A percentile compares a stretch with the other conserved stretches of the same genome.
These are phyloP conservation scores for Baorangia bicolor DNA, from an alignment of 768 basidiomycete genomes.

Conservation along the genomic window DNA sequence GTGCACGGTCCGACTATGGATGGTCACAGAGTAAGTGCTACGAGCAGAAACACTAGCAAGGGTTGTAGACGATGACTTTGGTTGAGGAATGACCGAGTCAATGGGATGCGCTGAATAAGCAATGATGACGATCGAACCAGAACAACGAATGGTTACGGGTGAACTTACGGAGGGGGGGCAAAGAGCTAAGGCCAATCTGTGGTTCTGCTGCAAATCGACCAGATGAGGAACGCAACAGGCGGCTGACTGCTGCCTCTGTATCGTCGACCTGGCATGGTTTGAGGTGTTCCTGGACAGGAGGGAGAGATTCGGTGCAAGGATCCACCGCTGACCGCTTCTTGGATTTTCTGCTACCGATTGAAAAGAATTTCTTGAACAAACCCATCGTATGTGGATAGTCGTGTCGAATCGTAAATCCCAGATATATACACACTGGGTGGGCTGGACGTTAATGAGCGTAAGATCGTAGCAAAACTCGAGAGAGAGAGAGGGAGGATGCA, in stretches of 20 bases:
- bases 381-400: slow-evolving; percentile 47
- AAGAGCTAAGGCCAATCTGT: slow-evolving; percentile 52
- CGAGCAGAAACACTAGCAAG: slow-evolving; percentile 52
- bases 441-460: slow-evolving; percentile 29
- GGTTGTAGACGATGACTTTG: slow-evolving; percentile 51
- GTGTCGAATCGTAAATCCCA: slow-evolving; percentile 29
- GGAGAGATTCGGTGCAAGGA: slow-evolving; percentile 30
- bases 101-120: slow-evolving; percentile 59
- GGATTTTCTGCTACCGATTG: slow-evolving; percentile 62
- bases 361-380: slow-evolving; percentile 68
- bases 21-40: slow-evolving; percentile 71
- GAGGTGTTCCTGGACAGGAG: slow-evolving; percentile 19
- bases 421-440: slow-evolving; percentile 17
- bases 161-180: slow-evolving; percentile 71
- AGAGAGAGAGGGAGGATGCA: not conserved
- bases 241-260: slow-evolving; percentile 41
- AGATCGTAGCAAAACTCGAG: slow-evolving; percentile 14
- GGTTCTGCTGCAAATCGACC: slow-evolving; percentile 58
- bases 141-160: not conserved
- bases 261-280: slow-evolving; percentile 40
- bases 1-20: slow-evolving; percentile 60
- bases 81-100: slow-evolving; percentile 50
- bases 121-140: not conserved
- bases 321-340: slow-evolving; percentile 40
- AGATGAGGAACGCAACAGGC: slow-evolving; percentile 70